Evolutionary conservation across 2,329 filamentous ascomycete species (phyloP).

Genomic region (Trichoderma gracile): DNA sequence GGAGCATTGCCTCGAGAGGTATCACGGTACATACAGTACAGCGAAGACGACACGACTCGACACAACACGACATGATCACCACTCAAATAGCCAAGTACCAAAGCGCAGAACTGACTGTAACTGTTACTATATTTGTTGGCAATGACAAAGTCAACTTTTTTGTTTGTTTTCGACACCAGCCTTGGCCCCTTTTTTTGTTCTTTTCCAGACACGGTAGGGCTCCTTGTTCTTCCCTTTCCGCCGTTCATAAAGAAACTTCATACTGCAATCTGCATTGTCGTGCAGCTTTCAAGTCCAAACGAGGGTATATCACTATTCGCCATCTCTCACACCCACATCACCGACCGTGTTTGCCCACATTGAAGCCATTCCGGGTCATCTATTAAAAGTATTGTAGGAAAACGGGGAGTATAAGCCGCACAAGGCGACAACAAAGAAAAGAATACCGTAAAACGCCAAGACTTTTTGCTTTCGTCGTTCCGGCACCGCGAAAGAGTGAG

Average conservation of each 20-base stretch:
- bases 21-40: not conserved
- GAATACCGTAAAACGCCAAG: slow-evolving; percentile 17
- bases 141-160: slow-evolving; percentile 32
- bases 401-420: not conserved
- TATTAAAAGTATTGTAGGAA: slow-evolving; percentile 22
- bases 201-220: slow-evolving; percentile 22
- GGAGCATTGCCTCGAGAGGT: not conserved
- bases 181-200: slow-evolving; percentile 24
- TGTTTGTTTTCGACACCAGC: slow-evolving; percentile 21
- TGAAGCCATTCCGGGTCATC: slow-evolving; percentile 23
- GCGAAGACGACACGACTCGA: not conserved
- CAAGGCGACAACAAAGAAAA: slow-evolving; percentile 4
- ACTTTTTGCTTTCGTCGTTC: slow-evolving; percentile 26
- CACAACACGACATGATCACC: not conserved
- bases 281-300: slow-evolving; percentile 17
- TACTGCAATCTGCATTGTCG: slow-evolving; percentile 4
- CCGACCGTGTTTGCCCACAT: slow-evolving; percentile 22
- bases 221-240: slow-evolving; percentile 13
- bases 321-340: slow-evolving; percentile 7
- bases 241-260: not conserved
- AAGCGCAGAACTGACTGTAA: not conserved
- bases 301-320: slow-evolving; percentile 22
- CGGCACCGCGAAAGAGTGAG: slow-evolving; percentile 16
- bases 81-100: not conserved
- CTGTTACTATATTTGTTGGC: slow-evolving; percentile 27